phyloP scores from a whole-genome alignment of 2,329 filamentous ascomycete genomes.

The Neurospora crassa region DNA sequence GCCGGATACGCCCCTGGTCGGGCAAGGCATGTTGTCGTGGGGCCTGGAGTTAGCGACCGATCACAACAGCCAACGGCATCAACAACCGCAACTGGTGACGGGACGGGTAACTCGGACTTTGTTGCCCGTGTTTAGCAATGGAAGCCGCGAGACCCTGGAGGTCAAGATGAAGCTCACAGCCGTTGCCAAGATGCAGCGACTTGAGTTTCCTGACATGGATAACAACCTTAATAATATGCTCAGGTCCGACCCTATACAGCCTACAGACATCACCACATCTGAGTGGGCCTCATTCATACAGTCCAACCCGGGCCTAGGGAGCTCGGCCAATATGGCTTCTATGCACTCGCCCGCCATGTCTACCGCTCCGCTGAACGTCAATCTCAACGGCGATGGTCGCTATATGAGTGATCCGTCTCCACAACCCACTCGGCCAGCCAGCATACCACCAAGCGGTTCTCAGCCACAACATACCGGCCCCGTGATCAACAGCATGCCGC shows the following conservation, averaged over 20 bases:
- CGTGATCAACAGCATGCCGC: constrained; percentile 2
- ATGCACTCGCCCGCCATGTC: constrained; percentile 27
- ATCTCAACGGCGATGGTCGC: constrained; percentile 7
- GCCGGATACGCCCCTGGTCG: constrained; percentile 83
- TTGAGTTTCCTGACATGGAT: constrained; percentile 19
- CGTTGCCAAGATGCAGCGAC: constrained; percentile 48
- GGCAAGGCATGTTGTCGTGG: constrained; percentile 90
- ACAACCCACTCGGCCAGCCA: constrained; percentile 11
- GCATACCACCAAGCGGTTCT: constrained; percentile 7
- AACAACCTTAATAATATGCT: constrained; percentile 6
- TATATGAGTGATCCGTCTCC: constrained; percentile 9
- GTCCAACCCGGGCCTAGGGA: constrained; percentile 50
- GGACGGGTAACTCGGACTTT: constrained; percentile 84
- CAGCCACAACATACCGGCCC: background rate
- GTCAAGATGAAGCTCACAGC: constrained; percentile 82
- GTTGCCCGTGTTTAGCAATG: constrained; percentile 73
- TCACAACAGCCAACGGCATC: constrained; percentile 44
- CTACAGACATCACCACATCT: constrained; percentile 46
- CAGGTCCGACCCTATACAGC: constrained; percentile 28
- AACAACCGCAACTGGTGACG: constrained; percentile 59
- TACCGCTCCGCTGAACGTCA: constrained; percentile 14
- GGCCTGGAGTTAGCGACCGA: constrained; percentile 54
- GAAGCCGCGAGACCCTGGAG: constrained; percentile 79
- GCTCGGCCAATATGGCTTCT: constrained; percentile 23
- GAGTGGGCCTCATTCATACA: constrained; percentile 75